Evolutionary conservation across 495 filamentous ascomycete species (phyloP).

Genomic region (Penicillium macrosclerotiorum): DNA sequence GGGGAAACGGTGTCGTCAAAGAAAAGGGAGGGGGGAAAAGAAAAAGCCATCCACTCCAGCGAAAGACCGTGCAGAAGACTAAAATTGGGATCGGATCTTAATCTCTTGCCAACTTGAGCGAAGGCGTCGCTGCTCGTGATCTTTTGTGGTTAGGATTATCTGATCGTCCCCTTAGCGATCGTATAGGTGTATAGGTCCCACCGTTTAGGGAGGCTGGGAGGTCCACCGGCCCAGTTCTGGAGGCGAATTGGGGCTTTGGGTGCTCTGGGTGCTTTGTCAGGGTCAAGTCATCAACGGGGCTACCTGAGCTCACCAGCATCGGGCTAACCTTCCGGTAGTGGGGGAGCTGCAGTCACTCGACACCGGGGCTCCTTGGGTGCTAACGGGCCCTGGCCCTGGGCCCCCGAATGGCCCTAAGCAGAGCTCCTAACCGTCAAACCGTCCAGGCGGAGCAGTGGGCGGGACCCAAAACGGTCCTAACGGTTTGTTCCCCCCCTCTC

Average conservation of each 20-base stretch:
- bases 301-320: no score
- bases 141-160: conserved; percentile 30
- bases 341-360: neutral
- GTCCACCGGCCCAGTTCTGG: neutral
- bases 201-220: neutral
- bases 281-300: conserved; percentile 10
- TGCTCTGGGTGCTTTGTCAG: conserved; percentile 9
- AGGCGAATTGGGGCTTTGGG: neutral
- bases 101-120: conserved; percentile 34
- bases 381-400: no score
- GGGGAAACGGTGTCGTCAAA: neutral
- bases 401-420: no score
- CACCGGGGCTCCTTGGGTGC: no score
- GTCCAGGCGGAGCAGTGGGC: no score
- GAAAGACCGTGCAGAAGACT: conserved; percentile 4
- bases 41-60: neutral
- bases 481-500: conserved; percentile 8
- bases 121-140: conserved; percentile 25
- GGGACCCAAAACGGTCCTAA: conserved; percentile 22
- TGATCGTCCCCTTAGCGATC: conserved; percentile 35
- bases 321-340: no score
- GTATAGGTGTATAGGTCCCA: neutral
- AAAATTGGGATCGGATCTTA: conserved; percentile 36
- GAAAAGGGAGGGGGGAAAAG: neutral
- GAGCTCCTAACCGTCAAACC: no score